Evolutionary conservation across 495 filamentous ascomycete genomes (phyloP), one percentile per base, ranked within the genome.

Genomic region (Chaetomidium leptoderma): DNA sequence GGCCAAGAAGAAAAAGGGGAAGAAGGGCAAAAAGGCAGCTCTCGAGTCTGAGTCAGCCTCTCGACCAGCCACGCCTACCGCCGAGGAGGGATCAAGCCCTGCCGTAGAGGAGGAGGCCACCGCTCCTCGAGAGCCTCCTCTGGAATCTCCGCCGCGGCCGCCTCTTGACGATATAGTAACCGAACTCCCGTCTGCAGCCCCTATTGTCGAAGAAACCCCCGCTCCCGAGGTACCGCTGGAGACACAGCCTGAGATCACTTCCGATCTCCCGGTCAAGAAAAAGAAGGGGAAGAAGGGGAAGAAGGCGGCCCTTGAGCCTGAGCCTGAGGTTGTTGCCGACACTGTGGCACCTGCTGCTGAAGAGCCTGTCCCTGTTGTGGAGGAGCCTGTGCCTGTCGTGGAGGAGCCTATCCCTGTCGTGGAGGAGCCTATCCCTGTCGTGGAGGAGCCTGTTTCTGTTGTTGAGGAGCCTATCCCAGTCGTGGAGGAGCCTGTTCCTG

Each of bases 1-100:
- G 19, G 42, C 21, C 42, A 60, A 64, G 47, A 68, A 72, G 43
- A 68, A 72, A 10, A 72, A 72, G 58, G 71, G 68, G 36, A 58
- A 70, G 35, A 67, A 66, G 44, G 66, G 65, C 61, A 66, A 69
- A 60, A 59, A 53, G 37, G 43, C 32, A 24, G 58, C 26, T 23
- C 29, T 30, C 14, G 58, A 55, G 13, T 62, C 53, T 33, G 52
- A 63, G 50, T 46, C 61, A 42, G 36, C 51, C 49, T 63, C 62
- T 32, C 13, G 53, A 44, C 24, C 48, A 56, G 48, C 24, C 3
- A 54, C 61, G 2, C 45, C 58, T 29, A 17, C 27, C 2, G 23
- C 27, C 6, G 49, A 56, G 42, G 33, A 66, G 61, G 21, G 59
- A 4, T 39, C 10, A n/a, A n/a, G n/a, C 19, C 19, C 42, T 16